Conservation (phyloP, 495 filamentous ascomycete genomes). For the Filosporella fistucella region DNA sequence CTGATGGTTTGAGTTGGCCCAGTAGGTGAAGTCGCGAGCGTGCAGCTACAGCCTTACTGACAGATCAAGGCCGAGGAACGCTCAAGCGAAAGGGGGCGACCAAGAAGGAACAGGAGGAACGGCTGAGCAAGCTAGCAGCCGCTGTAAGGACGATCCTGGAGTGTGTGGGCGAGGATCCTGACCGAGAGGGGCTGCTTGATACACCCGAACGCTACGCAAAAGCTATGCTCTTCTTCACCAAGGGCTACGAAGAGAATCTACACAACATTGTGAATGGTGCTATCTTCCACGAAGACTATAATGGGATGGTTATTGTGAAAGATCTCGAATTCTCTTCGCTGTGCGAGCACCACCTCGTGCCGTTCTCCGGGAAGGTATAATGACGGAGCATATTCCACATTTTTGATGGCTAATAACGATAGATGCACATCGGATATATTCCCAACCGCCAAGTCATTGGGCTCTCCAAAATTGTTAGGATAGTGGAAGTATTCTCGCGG, state of each 20-base stretch:
- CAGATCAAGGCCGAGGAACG: conserved; percentile 63
- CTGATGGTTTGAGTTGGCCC: conserved; percentile 67
- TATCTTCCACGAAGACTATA: conserved; percentile 84
- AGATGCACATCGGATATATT: conserved; percentile 84
- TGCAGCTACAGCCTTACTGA: conserved; percentile 8
- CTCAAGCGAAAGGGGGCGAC: conserved; percentile 72
- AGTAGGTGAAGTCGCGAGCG: conserved; percentile 35
- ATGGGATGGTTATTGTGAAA: conserved; percentile 73
- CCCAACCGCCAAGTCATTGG: conserved; percentile 65
- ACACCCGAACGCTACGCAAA: conserved; percentile 91
- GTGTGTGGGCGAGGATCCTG: conserved; percentile 91
- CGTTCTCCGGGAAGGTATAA: conserved; percentile 60
- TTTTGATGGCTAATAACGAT: conserved; percentile 8
- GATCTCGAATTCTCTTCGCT: conserved; percentile 79
- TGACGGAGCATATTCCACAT: not conserved
- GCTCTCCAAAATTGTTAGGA: conserved; percentile 69
- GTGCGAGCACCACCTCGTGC: conserved; percentile 79
- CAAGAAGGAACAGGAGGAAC: conserved; percentile 61
- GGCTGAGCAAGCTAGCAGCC: conserved; percentile 71
- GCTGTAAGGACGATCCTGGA: conserved; percentile 88
- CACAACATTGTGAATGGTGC: conserved; percentile 85
- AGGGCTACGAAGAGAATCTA: conserved; percentile 94
- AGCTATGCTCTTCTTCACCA: conserved; percentile 95
- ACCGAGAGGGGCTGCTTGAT: conserved; percentile 78
- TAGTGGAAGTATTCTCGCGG: conserved; percentile 78